Base-by-base conservation (phyloP, 345 rosid genomes). In the Xanthoceras sorbifolium region DNA sequence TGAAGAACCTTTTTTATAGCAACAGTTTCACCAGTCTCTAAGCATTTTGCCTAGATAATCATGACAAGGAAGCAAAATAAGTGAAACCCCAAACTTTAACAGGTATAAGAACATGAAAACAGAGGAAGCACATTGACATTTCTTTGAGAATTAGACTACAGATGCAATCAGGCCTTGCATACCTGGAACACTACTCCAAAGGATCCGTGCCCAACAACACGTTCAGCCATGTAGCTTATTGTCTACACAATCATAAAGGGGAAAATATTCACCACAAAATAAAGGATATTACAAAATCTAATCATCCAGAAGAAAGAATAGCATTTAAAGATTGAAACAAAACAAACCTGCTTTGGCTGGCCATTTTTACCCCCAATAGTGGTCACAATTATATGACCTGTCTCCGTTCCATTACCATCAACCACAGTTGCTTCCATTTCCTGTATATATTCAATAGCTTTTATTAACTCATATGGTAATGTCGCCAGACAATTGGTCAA, bases 111-210 rank as follows among this genome's bases (percentile, higher is more conserved):
- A 62, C 38, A 34, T 26, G 32, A 67, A 67, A 46, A 62, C 71
- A 25, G 34, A 32, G 18, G 17, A 68, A 46, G 50, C 40, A 54
- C 0, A 5, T 1, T 31, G 2, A 20, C 34, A 20, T 18, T 29
- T 28, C 8, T 75, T 71, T n/a, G n/a, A 46, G 25, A 25, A 64
- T 20, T n/a, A 12, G 38, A 15, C 31, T 12, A 71, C 34, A 73
- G 25, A 25, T 29, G 70, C 26, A 59, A 57, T 55, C 20, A 40
- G 25, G 31, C 48, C 61, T 57, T 46, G 68, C 68, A 74, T 46
- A 92, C 99, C 97, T 93, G 98, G 78, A 96, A 94, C 10, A 94
- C 99, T 59, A 94, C 88, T 68, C 98, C 99, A 82, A 96, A 96
- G 66, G 99, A 96, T 73, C 99, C 99, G 57, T 90, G 92, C 63